phyloP scores from a whole-genome alignment of 768 basidiomycete genomes.

The Tricholoma flavovirens region DNA sequence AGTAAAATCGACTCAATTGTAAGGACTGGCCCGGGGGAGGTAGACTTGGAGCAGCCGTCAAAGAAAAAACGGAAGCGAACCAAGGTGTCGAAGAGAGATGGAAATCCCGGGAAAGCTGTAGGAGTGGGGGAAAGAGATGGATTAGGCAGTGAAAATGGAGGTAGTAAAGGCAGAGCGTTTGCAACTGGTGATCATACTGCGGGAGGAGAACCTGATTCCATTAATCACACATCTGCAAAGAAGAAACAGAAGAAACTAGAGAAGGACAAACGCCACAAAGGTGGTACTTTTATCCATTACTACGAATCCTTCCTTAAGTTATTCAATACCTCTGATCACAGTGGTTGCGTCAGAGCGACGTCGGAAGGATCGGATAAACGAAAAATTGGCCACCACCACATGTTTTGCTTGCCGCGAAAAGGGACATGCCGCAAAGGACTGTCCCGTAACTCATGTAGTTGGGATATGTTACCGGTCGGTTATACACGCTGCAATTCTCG shows the following conservation, averaged over 20 bases:
- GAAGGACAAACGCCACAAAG: slow-evolving; percentile 28
- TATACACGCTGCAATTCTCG: neutral
- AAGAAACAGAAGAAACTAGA: slow-evolving; percentile 28
- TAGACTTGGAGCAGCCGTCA: slow-evolving; percentile 25
- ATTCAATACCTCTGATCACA: slow-evolving; percentile 5
- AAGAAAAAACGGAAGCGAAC: slow-evolving; percentile 60
- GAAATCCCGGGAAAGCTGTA: slow-evolving; percentile 25
- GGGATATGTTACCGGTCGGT: slow-evolving; percentile 72
- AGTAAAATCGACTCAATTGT: neutral
- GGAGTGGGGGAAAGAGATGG: slow-evolving; percentile 6
- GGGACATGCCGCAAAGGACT: slow-evolving; percentile 82
- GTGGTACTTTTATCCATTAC: slow-evolving; percentile 17
- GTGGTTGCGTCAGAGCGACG: slow-evolving; percentile 46
- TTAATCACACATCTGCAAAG: slow-evolving; percentile 14
- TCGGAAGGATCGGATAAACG: slow-evolving; percentile 56
- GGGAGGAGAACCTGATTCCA: neutral
- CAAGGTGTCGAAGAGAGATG: slow-evolving; percentile 39
- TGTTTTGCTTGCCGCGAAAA: slow-evolving; percentile 85
- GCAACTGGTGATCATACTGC: neutral
- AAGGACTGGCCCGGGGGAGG: slow-evolving; percentile 5
- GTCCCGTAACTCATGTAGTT: slow-evolving; percentile 52
- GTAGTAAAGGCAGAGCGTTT: neutral
- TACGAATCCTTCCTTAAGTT: slow-evolving; percentile 4
- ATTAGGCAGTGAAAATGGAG: slow-evolving; percentile 14
- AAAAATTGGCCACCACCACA: slow-evolving; percentile 51